Conservation (phyloP, 345 rosid genomes). For the Capsella bursapastoris region DNA sequence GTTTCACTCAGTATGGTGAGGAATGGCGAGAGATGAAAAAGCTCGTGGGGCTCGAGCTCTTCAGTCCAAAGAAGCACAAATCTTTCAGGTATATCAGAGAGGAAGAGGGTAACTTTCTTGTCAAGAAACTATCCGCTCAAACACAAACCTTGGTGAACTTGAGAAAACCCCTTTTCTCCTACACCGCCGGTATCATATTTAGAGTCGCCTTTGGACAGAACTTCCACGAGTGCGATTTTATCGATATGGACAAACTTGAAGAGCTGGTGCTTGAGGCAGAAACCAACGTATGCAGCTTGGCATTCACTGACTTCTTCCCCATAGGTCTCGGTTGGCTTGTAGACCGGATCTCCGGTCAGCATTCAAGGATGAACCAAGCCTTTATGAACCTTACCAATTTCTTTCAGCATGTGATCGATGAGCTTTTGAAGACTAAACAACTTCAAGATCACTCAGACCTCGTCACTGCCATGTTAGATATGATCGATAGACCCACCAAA, state of each 20-base stretch:
- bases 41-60: slow-evolving; percentile 27
- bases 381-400: slow-evolving; percentile 26
- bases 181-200: slow-evolving; percentile 35
- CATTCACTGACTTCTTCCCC: slow-evolving; percentile 36
- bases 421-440: slow-evolving; percentile 41
- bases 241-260: slow-evolving; percentile 24
- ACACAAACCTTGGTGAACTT: slow-evolving; percentile 32
- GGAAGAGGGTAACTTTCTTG: slow-evolving; percentile 34
- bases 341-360: slow-evolving; percentile 39
- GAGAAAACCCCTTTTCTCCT: slow-evolving; percentile 28
- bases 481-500: slow-evolving; percentile 20
- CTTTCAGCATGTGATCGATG: slow-evolving; percentile 41
- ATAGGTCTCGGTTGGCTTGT: slow-evolving; percentile 48
- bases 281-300: slow-evolving; percentile 6
- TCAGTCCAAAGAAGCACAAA: slow-evolving; percentile 30
- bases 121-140: slow-evolving; percentile 13
- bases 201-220: slow-evolving; percentile 45
- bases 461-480: slow-evolving; percentile 41
- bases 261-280: slow-evolving; percentile 33
- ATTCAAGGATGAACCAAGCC: slow-evolving; percentile 26
- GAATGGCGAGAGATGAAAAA: slow-evolving; percentile 38
- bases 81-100: slow-evolving; percentile 38
- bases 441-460: slow-evolving; percentile 17
- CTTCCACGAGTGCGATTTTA: slow-evolving; percentile 42
- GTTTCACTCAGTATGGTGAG: slow-evolving; percentile 33